Percentiles rank a stretch among this genome's conserved stretches.
These are phyloP conservation scores for Suillus decipiens DNA, from an alignment of 768 basidiomycete species.

Conservation along the genomic window DNA sequence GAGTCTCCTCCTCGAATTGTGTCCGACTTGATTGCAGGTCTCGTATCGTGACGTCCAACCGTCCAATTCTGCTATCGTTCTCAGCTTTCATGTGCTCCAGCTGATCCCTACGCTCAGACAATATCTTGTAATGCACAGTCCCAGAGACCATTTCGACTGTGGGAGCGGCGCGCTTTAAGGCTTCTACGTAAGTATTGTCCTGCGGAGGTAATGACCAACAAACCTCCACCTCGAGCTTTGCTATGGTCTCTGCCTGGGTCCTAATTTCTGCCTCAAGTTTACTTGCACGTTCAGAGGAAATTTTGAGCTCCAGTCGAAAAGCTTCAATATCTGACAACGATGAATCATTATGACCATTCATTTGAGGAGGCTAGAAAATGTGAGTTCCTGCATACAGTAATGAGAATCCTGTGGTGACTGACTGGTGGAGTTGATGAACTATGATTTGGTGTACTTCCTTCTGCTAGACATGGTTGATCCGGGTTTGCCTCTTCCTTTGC, in stretches of 20 bases:
- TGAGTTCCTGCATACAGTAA: constrained; percentile 33
- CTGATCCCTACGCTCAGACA: constrained; percentile 54
- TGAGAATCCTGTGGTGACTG: constrained; percentile 50
- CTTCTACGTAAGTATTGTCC: constrained; percentile 28
- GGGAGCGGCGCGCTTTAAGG: constrained; percentile 21
- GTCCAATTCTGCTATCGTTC: constrained; percentile 38
- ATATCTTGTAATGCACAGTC: constrained; percentile 53
- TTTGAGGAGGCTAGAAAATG: constrained; percentile 42
- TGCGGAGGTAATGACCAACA: constrained; percentile 25
- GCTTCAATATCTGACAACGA: constrained; percentile 44
- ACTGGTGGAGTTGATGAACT: constrained; percentile 69
- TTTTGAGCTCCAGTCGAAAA: constrained; percentile 26
- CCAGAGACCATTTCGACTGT: constrained; percentile 49
- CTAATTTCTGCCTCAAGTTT: constrained; percentile 50
- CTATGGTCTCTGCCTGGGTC: constrained; percentile 46
- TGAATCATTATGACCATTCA: constrained; percentile 43
- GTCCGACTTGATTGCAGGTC: constrained; percentile 40
- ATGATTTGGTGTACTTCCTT: constrained; percentile 47
- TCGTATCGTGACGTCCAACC: constrained; percentile 47
- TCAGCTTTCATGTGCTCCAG: constrained; percentile 46
- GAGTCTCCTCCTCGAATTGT: constrained; percentile 47
- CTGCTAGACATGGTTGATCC: constrained; percentile 29
- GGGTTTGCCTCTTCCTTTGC: constrained; percentile 32
- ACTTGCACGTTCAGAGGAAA: constrained; percentile 44
- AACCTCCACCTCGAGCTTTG: constrained; percentile 48